Conservation (phyloP, 2,329 filamentous ascomycete species). For the Pseudocercospora crystallina region DNA sequence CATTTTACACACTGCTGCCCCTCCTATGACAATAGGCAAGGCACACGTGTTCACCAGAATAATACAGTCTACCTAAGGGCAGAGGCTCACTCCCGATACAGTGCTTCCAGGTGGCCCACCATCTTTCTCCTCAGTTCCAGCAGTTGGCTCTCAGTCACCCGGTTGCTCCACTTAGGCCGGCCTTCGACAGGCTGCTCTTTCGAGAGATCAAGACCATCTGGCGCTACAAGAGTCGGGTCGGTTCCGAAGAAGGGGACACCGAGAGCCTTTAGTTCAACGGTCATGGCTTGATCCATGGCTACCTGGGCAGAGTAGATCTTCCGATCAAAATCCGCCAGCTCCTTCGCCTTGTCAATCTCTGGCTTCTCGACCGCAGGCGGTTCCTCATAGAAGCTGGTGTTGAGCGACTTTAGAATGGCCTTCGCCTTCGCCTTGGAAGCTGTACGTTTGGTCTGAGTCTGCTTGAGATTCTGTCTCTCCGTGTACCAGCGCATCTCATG, state of each 20-base stretch:
- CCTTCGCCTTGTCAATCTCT: constrained; percentile 44
- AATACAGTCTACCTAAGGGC: no score
- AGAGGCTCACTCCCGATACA: constrained; percentile 38
- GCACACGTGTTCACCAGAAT: no score
- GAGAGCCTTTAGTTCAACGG: constrained; percentile 54
- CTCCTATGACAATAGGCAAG: no score
- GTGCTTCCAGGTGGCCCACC: constrained; percentile 39
- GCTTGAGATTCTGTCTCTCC: constrained; percentile 36
- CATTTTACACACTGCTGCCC: no score
- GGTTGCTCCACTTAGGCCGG: constrained; percentile 28
- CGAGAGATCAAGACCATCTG: constrained; percentile 24
- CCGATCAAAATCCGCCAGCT: constrained; percentile 58
- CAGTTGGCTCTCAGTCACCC: constrained; percentile 36
- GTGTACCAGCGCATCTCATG: constrained; percentile 60
- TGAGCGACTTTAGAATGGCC: constrained; percentile 33
- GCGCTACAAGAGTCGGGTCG: constrained; percentile 44
- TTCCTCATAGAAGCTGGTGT: constrained; percentile 13
- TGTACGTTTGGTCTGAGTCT: constrained; percentile 30
- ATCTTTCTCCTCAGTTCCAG: constrained; percentile 36
- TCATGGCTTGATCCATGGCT: constrained; percentile 61
- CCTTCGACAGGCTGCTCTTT: constrained; percentile 14
- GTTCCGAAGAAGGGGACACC: constrained; percentile 63
- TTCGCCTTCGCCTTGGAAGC: constrained; percentile 30
- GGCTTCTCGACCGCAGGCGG: constrained; percentile 12
- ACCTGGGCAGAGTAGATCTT: constrained; percentile 62